Evolutionary conservation across 306 rosid genomes (phyloP).

Genomic region (Nissolia schottii): DNA sequence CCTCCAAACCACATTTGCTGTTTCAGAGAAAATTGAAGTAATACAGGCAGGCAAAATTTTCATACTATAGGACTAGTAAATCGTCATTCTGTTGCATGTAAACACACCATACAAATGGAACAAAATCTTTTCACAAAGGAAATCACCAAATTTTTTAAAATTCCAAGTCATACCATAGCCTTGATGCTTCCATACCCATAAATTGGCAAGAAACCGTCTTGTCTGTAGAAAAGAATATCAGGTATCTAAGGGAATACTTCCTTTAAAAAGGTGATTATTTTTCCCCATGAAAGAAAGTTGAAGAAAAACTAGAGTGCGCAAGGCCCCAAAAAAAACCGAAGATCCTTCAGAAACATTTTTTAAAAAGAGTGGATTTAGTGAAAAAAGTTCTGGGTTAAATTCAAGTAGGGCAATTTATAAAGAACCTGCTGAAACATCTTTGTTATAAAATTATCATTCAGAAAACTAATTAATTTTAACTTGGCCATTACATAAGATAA

Average conservation of each 20-base stretch:
- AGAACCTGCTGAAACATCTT: not conserved
- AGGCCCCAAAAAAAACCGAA: constrained; percentile 18
- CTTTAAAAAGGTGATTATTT: not conserved
- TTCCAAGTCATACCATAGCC: constrained; percentile 32
- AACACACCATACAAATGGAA: not conserved
- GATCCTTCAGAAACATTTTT: constrained; percentile 13
- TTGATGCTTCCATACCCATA: constrained; percentile 38
- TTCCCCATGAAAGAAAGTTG: not conserved
- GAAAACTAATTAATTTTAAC: not conserved
- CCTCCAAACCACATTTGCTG: not conserved
- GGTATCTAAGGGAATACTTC: constrained; percentile 21
- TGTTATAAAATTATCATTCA: not conserved
- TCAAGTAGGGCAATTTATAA: not conserved
- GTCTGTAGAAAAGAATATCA: constrained; percentile 25
- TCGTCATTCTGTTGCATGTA: not conserved
- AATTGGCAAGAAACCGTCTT: constrained; percentile 28
- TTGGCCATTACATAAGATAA: not conserved
- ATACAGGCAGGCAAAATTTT: not conserved
- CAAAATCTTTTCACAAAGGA: not conserved
- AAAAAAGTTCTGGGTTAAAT: constrained; percentile 4
- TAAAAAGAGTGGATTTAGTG: not conserved
- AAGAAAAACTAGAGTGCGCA: not conserved
- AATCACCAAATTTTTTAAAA: constrained; percentile 13
- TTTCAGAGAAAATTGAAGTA: not conserved
- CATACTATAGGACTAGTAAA: not conserved